These are phyloP conservation scores for Trichophaea hybrida DNA, from an alignment of 2,329 filamentous ascomycete genomes.

Conservation along the genomic window DNA sequence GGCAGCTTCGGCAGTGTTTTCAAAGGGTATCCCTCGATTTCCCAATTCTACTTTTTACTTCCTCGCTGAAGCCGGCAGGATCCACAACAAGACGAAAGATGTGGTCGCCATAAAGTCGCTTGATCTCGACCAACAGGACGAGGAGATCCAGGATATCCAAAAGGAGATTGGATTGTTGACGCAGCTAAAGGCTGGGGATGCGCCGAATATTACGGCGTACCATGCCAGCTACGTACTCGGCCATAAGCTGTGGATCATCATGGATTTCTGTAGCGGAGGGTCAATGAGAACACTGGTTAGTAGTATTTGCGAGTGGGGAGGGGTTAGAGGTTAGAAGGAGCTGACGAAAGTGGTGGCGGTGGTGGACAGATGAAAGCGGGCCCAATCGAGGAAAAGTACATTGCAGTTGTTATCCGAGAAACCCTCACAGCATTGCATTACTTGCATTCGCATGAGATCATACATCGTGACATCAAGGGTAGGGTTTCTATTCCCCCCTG, in stretches of 20 bases:
- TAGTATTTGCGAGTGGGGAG: constrained; percentile 33
- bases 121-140: constrained; percentile 65
- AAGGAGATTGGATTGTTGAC: constrained; percentile 57
- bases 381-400: constrained; percentile 56
- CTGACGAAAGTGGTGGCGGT: constrained; percentile 31
- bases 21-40: constrained; percentile 23
- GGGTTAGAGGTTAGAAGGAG: constrained; percentile 14
- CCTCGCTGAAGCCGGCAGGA: constrained; percentile 9
- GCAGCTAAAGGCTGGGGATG: constrained; percentile 56
- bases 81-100: constrained; percentile 29
- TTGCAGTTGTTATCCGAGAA: constrained; percentile 52
- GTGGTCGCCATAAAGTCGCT: constrained; percentile 70
- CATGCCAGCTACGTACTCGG: constrained; percentile 65
- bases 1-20: constrained; percentile 27
- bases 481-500: constrained; percentile 6
- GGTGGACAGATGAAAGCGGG: constrained; percentile 49
- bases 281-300: constrained; percentile 55
- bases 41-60: neutral
- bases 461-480: constrained; percentile 58
- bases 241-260: constrained; percentile 75
- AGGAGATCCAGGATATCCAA: constrained; percentile 54
- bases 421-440: constrained; percentile 51
- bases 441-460: constrained; percentile 54
- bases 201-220: constrained; percentile 66
- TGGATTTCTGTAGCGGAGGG: constrained; percentile 71